Conservation (phyloP, 129 eudicot species). For the sunflower (Helianthus annuus) region HanXRQr2.0-SUNRISE NC_035434.2:135452609-135453108, state of each 20-base stretch:
- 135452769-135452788: conserved; percentile 60
- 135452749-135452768: conserved; percentile 83
- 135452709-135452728: conserved; percentile 73
- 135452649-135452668: conserved; percentile 31
- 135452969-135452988: neutral
- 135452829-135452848: conserved; percentile 90
- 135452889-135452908: conserved; percentile 87
- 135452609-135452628: neutral
- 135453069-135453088: no score
- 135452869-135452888: conserved; percentile 74
- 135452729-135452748: conserved; percentile 73
- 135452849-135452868: conserved; percentile 82
- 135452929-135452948: neutral
- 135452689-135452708: conserved; percentile 56
- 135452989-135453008: no score
- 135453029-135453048: no score
- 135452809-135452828: conserved; percentile 68
- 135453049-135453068: no score
- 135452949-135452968: neutral
- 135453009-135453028: no score
- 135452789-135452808: conserved; percentile 57
- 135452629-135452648: neutral
- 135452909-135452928: conserved; percentile 1
- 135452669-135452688: conserved; percentile 83
- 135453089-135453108: no score